These are phyloP conservation scores for Coemansia sp. DNA, from an alignment of 192 early-diverging fungal genomes.

Conservation along the genomic window DNA sequence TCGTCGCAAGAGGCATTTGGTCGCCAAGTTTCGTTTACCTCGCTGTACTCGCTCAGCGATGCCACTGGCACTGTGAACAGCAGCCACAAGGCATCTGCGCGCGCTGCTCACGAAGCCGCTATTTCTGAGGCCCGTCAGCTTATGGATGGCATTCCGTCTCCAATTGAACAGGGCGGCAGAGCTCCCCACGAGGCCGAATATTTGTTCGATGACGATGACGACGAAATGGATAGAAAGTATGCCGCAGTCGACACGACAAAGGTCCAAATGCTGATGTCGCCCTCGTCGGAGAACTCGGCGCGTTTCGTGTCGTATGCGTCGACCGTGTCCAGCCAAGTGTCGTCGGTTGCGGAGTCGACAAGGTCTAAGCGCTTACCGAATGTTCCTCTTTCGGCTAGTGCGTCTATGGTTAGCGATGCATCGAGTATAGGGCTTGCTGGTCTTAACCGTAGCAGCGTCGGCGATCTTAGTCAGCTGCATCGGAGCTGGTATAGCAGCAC, in stretches of 20 bases:
- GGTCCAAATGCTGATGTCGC: conserved; percentile 47
- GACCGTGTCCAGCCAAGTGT: conserved; percentile 43
- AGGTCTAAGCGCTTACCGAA: conserved; percentile 29
- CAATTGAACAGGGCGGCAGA: conserved; percentile 24
- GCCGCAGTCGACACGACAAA: conserved; percentile 19
- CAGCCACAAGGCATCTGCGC: conserved; percentile 10
- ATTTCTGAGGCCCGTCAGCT: conserved; percentile 53
- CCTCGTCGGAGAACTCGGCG: conserved; percentile 40
- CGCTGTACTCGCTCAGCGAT: conserved; percentile 51
- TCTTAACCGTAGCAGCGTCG: conserved; percentile 27
- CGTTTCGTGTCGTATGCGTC: conserved; percentile 41
- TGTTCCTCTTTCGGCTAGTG: conserved; percentile 23
- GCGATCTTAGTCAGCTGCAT: conserved; percentile 41
- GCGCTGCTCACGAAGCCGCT: conserved; percentile 39
- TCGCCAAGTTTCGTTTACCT: conserved; percentile 34
- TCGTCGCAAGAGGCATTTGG: conserved; percentile 20
- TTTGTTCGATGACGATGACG: conserved; percentile 47
- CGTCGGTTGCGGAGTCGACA: conserved; percentile 20
- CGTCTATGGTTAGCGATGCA: conserved; percentile 41
- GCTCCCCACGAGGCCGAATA: conserved; percentile 51
- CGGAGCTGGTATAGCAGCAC: conserved; percentile 59
- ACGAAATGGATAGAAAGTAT: conserved; percentile 19
- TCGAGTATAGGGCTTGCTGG: conserved; percentile 38
- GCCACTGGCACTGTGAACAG: conserved; percentile 18
- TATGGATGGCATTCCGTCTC: conserved; percentile 53